Conservation (phyloP, 805 yeast species). For the Henningerozyma blattae region DNA sequence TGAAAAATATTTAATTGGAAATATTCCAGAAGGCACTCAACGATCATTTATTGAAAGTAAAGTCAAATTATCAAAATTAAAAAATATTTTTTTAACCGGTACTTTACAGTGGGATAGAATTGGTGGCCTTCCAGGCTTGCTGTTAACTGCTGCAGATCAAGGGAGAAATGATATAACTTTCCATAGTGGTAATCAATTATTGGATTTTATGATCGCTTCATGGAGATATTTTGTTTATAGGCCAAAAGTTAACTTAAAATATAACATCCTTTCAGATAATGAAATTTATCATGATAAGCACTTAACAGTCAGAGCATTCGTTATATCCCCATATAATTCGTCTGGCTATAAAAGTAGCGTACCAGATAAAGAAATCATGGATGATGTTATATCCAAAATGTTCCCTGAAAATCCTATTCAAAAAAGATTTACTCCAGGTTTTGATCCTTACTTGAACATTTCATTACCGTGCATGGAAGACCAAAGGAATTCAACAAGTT, state of each 20-base stretch:
- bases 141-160: conserved; percentile 72
- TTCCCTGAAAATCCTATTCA: conserved; percentile 40
- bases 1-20: conserved; percentile 55
- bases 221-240: conserved; percentile 86
- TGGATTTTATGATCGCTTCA: conserved; percentile 52
- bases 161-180: conserved; percentile 47
- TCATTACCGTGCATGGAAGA: conserved; percentile 22
- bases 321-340: conserved; percentile 2
- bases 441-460: conserved; percentile 27
- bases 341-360: conserved; percentile 1
- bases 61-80: conserved; percentile 43
- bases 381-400: conserved; percentile 35
- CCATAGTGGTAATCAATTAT: conserved; percentile 34
- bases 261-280: conserved; percentile 15
- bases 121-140: conserved; percentile 85
- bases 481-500: conserved; percentile 37
- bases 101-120: conserved; percentile 61
- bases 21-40: conserved; percentile 78
- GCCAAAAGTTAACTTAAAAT: conserved; percentile 44
- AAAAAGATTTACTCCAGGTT: conserved; percentile 26
- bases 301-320: conserved; percentile 29
- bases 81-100: conserved; percentile 69
- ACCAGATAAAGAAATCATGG: no score
- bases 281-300: conserved; percentile 23
- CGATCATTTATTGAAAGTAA: conserved; percentile 54